Evolutionary conservation across 1,284 basidiomycete genomes (phyloP), one percentile per base, ranked within the genome.

Genomic region (Apiotrichum domesticum): DNA sequence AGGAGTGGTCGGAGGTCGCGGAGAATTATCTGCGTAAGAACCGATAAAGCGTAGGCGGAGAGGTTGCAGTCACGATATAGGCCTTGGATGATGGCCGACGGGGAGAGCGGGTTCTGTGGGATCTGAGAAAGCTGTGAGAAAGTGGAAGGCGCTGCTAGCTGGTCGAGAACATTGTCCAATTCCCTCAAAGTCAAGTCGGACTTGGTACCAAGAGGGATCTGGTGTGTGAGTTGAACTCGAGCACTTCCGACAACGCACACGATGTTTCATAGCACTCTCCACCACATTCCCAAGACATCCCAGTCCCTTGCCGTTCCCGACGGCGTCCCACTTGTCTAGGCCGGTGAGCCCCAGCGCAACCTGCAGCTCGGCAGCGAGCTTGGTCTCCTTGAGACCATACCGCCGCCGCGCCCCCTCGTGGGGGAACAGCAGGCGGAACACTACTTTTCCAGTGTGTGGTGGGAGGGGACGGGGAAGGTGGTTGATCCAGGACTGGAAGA

Each of bases 391-490:
- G 66, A 92, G 77, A 15, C 83, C 83, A 63, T 88, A 93, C 66
- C 84, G 84, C 35, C 90, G 79, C 35, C 81, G 73, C 0, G 77
- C 65, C 56, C 91, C 88, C 56, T 88, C 84, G 55, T 91, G 84
- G 0, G 90, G 90, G 68, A 91, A 91, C n/a, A 93, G 76, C 3
- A 91, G 71, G 1, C 84, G 82, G 66, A 92, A 85, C 35, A 89
- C 57, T 29, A 73, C 63, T 46, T 74, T 72, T 7, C 75, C 73
- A 0, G 68, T 70, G 2, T 62, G 51, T 0, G 37, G 51, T 1
- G 64, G 60, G 11, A 73, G 54, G 1, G 72, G 70, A 10, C 51
- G 47, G 2, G 62, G 59, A 2, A 66, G 65, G 48, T 67, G 62
- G 35, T 63, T 55, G 7, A 74, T 56, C 67, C 69, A 77, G n/a